A percentile compares a stretch with the other conserved stretches of the same genome.
phyloP scores from a whole-genome alignment of 768 basidiomycete genomes.

The Flagelloscypha sp. region DNA sequence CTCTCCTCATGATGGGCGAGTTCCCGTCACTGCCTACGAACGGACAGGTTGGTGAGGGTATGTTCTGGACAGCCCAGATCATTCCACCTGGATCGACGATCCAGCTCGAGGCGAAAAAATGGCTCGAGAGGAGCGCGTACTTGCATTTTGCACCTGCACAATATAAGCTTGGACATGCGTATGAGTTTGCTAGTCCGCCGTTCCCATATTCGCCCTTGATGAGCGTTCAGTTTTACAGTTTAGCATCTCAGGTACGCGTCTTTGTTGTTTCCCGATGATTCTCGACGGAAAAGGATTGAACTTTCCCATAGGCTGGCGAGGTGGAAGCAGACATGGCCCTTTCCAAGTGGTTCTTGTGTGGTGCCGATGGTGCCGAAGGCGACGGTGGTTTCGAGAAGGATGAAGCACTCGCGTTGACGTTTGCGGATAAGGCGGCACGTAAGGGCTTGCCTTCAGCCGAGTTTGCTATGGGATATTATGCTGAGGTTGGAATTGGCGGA shows the following conservation, averaged over 20 bases:
- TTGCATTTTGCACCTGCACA: slow-evolving; percentile 80
- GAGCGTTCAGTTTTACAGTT: slow-evolving; percentile 82
- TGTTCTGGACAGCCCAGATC: too few species aligned
- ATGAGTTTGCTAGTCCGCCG: slow-evolving; percentile 82
- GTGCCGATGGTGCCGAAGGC: slow-evolving; percentile 36
- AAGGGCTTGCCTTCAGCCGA: slow-evolving; percentile 76
- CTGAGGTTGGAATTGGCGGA: slow-evolving; percentile 85
- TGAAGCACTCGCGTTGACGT: slow-evolving; percentile 76
- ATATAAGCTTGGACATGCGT: slow-evolving; percentile 88
- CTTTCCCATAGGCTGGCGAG: too few species aligned
- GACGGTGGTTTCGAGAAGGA: slow-evolving; percentile 72
- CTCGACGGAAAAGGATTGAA: too few species aligned
- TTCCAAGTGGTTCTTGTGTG: slow-evolving; percentile 95
- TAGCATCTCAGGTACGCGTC: slow-evolving; percentile 75
- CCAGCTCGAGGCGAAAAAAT: slow-evolving; percentile 57
- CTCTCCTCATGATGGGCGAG: slow-evolving; percentile 79
- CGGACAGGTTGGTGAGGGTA: too few species aligned
- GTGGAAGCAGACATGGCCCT: slow-evolving; percentile 95
- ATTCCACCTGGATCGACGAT: too few species aligned
- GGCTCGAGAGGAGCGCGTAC: slow-evolving; percentile 80
- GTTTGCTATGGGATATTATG: slow-evolving; percentile 95
- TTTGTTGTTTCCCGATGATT: too few species aligned
- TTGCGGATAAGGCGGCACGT: slow-evolving; percentile 79
- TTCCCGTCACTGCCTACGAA: slow-evolving; percentile 57
- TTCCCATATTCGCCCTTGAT: slow-evolving; percentile 84